These are phyloP conservation scores for Phytophthora litchii DNA, from an alignment of 352 stramenopile genomes.

Conservation along the genomic window DNA sequence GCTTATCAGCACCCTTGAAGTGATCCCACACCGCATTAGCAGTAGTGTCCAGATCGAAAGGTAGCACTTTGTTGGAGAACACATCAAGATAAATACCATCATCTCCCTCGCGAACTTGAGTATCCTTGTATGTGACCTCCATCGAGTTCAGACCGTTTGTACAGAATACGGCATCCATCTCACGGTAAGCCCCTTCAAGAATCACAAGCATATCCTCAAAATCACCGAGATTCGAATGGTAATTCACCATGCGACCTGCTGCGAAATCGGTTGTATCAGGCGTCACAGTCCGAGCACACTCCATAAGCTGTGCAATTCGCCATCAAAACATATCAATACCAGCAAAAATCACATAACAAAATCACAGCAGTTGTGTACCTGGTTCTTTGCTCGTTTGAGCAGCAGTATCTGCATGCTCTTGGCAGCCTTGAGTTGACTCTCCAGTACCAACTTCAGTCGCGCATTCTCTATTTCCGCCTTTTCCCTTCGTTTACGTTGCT, in stretches of 20 bases:
- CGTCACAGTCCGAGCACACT: conserved; percentile 29
- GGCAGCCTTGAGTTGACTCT: conserved; percentile 47
- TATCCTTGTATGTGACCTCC: conserved; percentile 38
- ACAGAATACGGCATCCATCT: conserved; percentile 42
- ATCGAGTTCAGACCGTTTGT: conserved; percentile 43
- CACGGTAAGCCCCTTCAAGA: conserved; percentile 36
- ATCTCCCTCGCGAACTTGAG: conserved; percentile 35
- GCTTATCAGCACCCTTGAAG: conserved; percentile 41
- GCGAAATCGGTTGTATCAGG: conserved; percentile 29
- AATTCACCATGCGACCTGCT: conserved; percentile 30
- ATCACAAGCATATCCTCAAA: conserved; percentile 38
- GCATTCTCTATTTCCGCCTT: conserved; percentile 49
- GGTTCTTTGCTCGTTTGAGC: conserved; percentile 41
- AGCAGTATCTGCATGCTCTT: conserved; percentile 46
- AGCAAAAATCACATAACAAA: conserved; percentile 1
- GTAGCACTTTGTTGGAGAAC: conserved; percentile 47
- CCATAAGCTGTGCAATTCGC: conserved; percentile 26
- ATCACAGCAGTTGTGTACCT: conserved; percentile 17
- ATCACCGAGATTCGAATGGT: conserved; percentile 29
- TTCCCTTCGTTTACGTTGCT: conserved; percentile 35
- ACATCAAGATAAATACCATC: conserved; percentile 45
- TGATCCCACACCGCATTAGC: conserved; percentile 43
- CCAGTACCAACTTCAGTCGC: conserved; percentile 44
- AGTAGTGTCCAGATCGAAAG: conserved; percentile 43
- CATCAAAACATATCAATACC: not conserved